phyloP scores from a whole-genome alignment of 441 rosid genomes.

The Bocquillonia castaneifolia region DNA sequence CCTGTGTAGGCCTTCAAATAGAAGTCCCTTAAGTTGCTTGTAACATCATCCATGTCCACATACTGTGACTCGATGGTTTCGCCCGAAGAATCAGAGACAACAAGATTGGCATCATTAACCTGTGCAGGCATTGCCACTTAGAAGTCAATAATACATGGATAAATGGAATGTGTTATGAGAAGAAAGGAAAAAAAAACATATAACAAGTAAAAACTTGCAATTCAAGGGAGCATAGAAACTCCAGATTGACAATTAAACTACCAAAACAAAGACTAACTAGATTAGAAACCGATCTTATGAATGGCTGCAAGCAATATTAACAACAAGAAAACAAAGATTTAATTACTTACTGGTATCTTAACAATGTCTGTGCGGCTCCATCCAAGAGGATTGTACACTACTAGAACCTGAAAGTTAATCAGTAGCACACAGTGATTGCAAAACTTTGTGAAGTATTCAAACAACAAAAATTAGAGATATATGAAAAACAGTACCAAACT shows the following conservation, averaged over 20 bases:
- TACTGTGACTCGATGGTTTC: slow-evolving; percentile 45
- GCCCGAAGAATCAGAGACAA: slow-evolving; percentile 63
- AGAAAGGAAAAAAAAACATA: no score
- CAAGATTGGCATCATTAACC: slow-evolving; percentile 56
- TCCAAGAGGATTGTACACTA: slow-evolving; percentile 83
- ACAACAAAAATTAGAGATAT: neutral
- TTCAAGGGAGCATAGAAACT: neutral
- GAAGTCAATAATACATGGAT: slow-evolving; percentile 5
- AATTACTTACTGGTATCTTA: slow-evolving; percentile 76
- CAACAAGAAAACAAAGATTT: slow-evolving; percentile 6
- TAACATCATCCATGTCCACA: slow-evolving; percentile 53
- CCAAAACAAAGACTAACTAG: neutral
- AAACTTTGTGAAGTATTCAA: neutral
- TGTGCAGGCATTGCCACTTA: slow-evolving; percentile 28
- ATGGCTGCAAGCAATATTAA: neutral
- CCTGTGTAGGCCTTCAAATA: slow-evolving; percentile 77
- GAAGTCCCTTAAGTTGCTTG: slow-evolving; percentile 53
- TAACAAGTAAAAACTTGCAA: neutral
- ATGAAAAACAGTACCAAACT: slow-evolving; percentile 48
- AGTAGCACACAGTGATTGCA: slow-evolving; percentile 12
- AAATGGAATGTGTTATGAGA: no score
- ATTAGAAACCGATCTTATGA: neutral
- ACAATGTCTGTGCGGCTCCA: slow-evolving; percentile 81
- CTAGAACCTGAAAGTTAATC: slow-evolving; percentile 43
- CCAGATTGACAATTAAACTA: no score